Percentiles rank a stretch among this genome's conserved stretches.
phyloP scores from a whole-genome alignment of 2,329 filamentous ascomycete species.

The Colletotrichum salicis region DNA sequence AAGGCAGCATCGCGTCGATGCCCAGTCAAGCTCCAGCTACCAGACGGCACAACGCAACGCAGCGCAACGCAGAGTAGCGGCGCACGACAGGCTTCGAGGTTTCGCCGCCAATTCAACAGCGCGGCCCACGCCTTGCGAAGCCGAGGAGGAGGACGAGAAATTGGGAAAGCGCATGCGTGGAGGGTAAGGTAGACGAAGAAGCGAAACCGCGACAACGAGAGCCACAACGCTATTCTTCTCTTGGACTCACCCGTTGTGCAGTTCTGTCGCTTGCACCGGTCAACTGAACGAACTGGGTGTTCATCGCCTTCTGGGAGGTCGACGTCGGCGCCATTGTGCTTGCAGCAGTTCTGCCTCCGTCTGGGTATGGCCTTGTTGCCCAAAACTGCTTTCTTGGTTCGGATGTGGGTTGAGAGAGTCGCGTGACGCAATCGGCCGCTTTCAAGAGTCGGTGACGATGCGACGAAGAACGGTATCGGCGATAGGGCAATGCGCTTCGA shows the following conservation, averaged over 20 bases:
- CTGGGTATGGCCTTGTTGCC: constrained; percentile 5
- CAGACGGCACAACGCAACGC: background rate
- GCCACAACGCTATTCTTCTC: background rate
- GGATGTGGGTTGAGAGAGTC: background rate
- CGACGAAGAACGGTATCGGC: background rate
- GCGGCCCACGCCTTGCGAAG: background rate
- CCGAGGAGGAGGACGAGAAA: constrained; percentile 2
- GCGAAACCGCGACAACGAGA: background rate
- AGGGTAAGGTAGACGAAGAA: background rate
- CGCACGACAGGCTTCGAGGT: constrained; percentile 14
- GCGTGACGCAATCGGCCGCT: constrained; percentile 27
- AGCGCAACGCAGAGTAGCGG: constrained; percentile 10
- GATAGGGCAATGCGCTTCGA: background rate
- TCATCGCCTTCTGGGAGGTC: constrained; percentile 53
- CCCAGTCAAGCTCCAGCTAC: constrained; percentile 3
- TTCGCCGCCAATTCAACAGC: constrained; percentile 11
- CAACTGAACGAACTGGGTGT: constrained; percentile 54
- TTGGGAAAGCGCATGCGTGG: background rate
- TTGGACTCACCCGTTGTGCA: constrained; percentile 55
- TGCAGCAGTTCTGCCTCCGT: background rate
- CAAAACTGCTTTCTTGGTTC: background rate
- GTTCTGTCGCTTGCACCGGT: constrained; percentile 57
- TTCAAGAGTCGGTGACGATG: constrained; percentile 7
- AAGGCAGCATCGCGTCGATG: constrained; percentile 6
- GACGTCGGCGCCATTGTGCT: constrained; percentile 50